These are phyloP conservation scores for Gracilaria vermiculophylla DNA, from an alignment of 23 red algal species.

Conservation along the genomic window DNA sequence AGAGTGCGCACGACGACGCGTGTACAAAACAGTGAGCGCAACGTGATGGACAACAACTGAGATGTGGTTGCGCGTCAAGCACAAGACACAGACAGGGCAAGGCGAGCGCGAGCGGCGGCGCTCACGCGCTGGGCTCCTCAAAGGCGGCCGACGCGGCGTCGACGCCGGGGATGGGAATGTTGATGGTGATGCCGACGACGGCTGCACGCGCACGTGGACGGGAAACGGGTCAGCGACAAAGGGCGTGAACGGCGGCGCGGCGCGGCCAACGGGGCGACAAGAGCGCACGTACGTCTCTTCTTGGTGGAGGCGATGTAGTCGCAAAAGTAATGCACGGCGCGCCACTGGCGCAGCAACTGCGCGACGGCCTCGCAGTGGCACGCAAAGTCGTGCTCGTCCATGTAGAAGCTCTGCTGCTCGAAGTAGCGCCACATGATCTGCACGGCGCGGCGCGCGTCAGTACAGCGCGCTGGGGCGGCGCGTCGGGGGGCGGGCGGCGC, in stretches of 20 bases:
- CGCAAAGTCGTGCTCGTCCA: constrained; percentile 60
- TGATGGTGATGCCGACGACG: constrained; percentile 65
- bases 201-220: not conserved
- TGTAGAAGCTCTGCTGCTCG: constrained; percentile 76
- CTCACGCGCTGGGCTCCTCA: not conserved
- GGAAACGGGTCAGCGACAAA: no score
- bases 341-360: constrained; percentile 36
- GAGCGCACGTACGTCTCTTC: constrained; percentile 53
- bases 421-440: constrained; percentile 75
- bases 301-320: constrained; percentile 60
- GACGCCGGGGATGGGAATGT: constrained; percentile 64
- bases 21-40: no score
- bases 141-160: constrained; percentile 1
- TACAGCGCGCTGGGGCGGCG: no score
- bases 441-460: no score
- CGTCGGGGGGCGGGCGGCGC: no score
- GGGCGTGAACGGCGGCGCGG: no score
- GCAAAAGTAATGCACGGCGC: constrained; percentile 61
- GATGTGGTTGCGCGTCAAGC: no score
- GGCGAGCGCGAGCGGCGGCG: no score
- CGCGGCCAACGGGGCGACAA: not conserved
- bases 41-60: no score
- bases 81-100: no score
- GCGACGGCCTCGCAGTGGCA: constrained; percentile 64
- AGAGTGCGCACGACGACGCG: no score